phyloP scores from a whole-genome alignment of 257 asterid genomes.

The Paulownia fortunei region DNA sequence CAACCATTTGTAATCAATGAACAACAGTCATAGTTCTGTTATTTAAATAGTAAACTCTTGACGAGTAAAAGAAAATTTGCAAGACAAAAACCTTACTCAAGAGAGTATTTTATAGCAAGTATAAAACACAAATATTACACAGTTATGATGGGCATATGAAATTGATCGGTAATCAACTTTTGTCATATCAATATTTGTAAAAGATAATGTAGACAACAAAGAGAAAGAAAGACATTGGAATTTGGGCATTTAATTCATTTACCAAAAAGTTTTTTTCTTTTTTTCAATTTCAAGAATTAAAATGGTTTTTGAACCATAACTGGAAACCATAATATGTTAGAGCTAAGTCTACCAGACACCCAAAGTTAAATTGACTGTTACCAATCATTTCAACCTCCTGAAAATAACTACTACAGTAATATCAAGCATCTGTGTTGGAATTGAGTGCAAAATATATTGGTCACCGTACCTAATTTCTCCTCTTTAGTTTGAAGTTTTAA shows the following conservation, averaged over 20 bases:
- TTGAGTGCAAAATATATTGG: slow-evolving; percentile 8
- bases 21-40: not conserved
- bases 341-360: not conserved
- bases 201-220: not conserved
- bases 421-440: slow-evolving; percentile 9
- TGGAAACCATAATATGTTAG: not conserved
- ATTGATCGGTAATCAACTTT: not conserved
- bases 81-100: not conserved
- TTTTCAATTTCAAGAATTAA: not conserved
- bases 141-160: not conserved
- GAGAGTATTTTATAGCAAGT: not conserved
- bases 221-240: not conserved
- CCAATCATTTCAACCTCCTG: not conserved
- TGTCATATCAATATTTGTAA: not conserved
- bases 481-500: slow-evolving; percentile 57
- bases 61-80: not conserved
- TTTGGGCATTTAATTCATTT: not conserved
- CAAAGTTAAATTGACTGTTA: not conserved
- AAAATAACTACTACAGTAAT: not conserved
- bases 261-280: not conserved
- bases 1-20: not conserved
- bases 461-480: slow-evolving; percentile 59
- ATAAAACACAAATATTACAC: not conserved
- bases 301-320: not conserved
- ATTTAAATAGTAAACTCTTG: not conserved